A percentile compares a stretch with the other conserved stretches of the same genome.
Conservation (phyloP, 2,329 filamentous ascomycete genomes). For the Paraphaeosphaeria minitans region DNA sequence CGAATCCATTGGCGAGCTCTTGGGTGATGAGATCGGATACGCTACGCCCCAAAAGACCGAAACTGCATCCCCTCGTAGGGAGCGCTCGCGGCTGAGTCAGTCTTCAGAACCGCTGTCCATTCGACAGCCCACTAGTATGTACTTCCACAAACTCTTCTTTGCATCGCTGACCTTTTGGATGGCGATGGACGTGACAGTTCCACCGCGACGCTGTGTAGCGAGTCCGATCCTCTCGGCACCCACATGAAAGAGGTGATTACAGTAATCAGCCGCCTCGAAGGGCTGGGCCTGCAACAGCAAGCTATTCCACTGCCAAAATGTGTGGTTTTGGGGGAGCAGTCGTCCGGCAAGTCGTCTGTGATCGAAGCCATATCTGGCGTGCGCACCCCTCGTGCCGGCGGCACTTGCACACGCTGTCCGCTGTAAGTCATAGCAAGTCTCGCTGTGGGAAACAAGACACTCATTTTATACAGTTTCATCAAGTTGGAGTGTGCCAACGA, state of each 20-base stretch:
- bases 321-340: conserved; percentile 84
- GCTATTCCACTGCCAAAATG: conserved; percentile 74
- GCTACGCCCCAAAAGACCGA: conserved; percentile 5
- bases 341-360: conserved; percentile 76
- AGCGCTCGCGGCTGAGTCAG: conserved; percentile 16
- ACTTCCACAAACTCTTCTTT: background rate
- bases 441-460: background rate
- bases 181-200: background rate
- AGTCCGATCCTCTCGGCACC: conserved; percentile 57
- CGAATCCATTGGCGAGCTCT: background rate
- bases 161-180: background rate
- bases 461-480: conserved; percentile 46
- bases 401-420: conserved; percentile 80
- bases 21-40: background rate
- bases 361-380: conserved; percentile 63
- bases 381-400: conserved; percentile 70
- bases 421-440: conserved; percentile 69
- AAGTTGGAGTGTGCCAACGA: conserved; percentile 52
- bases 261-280: conserved; percentile 66
- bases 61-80: conserved; percentile 8
- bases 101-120: conserved; percentile 12
- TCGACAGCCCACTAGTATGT: conserved; percentile 13
- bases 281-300: conserved; percentile 73
- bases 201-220: background rate
- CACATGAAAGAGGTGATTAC: conserved; percentile 69